Evolutionary conservation across 768 basidiomycete species (phyloP).

Genomic region (Russula abietina): DNA sequence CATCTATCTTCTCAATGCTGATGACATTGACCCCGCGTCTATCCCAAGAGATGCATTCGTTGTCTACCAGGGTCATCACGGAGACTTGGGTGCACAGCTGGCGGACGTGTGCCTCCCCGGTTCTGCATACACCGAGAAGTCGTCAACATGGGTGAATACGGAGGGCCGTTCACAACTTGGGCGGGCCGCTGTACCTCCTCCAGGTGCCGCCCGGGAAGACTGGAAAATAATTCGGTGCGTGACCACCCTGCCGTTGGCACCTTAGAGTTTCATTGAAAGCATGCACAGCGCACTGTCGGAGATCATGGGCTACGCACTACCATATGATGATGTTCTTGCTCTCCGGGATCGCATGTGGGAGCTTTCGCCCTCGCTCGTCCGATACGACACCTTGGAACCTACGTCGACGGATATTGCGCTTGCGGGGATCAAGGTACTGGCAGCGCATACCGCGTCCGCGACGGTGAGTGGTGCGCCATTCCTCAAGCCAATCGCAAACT

Average conservation of each 20-base stretch:
- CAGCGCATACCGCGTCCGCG: constrained; percentile 43
- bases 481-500: constrained; percentile 80
- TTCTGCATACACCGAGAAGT: constrained; percentile 90
- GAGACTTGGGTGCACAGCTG: constrained; percentile 91
- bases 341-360: constrained; percentile 96
- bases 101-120: constrained; percentile 96
- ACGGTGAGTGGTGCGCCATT: constrained; percentile 58
- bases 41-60: constrained; percentile 93
- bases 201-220: constrained; percentile 93
- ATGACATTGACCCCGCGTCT: constrained; percentile 81
- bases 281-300: constrained; percentile 76
- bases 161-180: constrained; percentile 91
- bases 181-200: constrained; percentile 85
- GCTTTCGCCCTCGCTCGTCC: constrained; percentile 81
- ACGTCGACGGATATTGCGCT: constrained; percentile 69
- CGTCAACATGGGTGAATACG: constrained; percentile 92
- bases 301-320: constrained; percentile 68
- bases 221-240: constrained; percentile 92
- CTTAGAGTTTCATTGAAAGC: not conserved
- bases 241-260: not conserved
- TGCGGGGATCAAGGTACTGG: constrained; percentile 59
- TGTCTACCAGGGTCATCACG: constrained; percentile 98
- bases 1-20: constrained; percentile 93
- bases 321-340: constrained; percentile 81
- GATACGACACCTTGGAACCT: constrained; percentile 75